These are phyloP conservation scores for Skeletonema costatum DNA, from an alignment of 108 stramenopile genomes.

Conservation along the genomic window DNA sequence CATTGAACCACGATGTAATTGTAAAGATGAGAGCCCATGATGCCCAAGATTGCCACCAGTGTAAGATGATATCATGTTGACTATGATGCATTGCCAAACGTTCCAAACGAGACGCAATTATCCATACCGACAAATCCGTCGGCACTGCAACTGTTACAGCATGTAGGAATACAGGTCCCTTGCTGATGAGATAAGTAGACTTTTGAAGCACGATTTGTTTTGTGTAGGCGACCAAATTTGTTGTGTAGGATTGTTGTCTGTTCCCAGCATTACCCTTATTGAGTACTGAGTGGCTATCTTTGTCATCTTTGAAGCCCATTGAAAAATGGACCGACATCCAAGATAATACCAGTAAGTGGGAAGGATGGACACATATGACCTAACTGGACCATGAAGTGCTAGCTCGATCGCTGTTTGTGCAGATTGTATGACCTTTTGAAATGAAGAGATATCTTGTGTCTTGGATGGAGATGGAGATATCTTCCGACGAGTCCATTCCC, in stretches of 20 bases:
- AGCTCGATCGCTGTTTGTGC: conserved; percentile 21
- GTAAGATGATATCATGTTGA: neutral
- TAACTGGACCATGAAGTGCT: conserved; percentile 71
- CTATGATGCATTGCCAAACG: neutral
- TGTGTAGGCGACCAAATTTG: neutral
- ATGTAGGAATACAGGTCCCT: conserved; percentile 76
- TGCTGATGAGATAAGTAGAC: conserved; percentile 62
- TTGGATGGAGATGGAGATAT: neutral
- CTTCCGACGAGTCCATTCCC: conserved; percentile 88
- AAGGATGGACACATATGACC: conserved; percentile 77
- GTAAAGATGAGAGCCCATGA: conserved; percentile 47
- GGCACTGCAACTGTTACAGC: conserved; percentile 74
- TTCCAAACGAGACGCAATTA: conserved; percentile 55
- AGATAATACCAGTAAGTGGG: conserved; percentile 77
- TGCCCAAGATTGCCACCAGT: conserved; percentile 23
- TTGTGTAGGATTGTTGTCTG: conserved; percentile 1
- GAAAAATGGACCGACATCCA: conserved; percentile 37
- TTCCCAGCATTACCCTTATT: neutral
- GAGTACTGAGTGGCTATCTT: neutral
- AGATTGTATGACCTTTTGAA: neutral
- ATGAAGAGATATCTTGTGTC: neutral
- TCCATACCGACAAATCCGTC: conserved; percentile 73
- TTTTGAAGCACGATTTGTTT: conserved; percentile 41
- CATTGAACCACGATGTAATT: conserved; percentile 78
- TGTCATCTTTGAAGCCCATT: conserved; percentile 20